Evolutionary conservation across 306 rosid genomes (phyloP).

Genomic region (Pterocarpus santalinus): DNA sequence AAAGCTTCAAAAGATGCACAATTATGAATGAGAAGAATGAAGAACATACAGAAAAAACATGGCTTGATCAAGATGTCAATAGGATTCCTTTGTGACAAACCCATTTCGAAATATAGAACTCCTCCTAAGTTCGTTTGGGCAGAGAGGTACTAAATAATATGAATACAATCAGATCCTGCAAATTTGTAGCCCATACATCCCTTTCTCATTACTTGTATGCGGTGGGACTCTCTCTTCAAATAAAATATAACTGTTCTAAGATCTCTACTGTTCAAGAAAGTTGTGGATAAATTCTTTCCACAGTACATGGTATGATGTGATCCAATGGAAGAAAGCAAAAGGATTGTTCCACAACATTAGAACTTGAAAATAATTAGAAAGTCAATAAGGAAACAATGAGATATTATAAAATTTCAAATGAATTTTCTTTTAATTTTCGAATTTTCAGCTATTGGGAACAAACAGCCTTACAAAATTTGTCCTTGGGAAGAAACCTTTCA

Average conservation of each 20-base stretch:
- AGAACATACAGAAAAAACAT: neutral
- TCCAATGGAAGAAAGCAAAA: slow-evolving; percentile 4
- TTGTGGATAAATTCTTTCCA: slow-evolving; percentile 4
- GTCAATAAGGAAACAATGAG: neutral
- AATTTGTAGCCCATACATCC: neutral
- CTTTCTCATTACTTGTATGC: neutral
- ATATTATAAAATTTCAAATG: slow-evolving; percentile 24
- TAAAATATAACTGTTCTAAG: neutral
- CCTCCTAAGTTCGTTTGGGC: neutral
- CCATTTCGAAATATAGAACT: neutral
- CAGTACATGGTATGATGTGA: neutral
- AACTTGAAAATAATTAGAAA: slow-evolving; percentile 29
- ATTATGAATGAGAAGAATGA: neutral
- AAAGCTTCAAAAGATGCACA: neutral
- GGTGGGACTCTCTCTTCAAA: neutral
- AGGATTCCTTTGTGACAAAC: slow-evolving; percentile 2
- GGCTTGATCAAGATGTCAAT: slow-evolving; percentile 13
- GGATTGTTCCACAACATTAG: neutral
- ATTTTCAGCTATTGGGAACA: neutral
- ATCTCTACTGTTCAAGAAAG: neutral
- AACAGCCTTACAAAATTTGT: neutral
- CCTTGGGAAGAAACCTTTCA: slow-evolving; percentile 1
- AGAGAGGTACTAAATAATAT: neutral
- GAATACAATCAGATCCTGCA: neutral
- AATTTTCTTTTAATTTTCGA: slow-evolving; percentile 23